These are phyloP conservation scores for Heritiera littoralis DNA, from an alignment of 345 rosid species.

Conservation along the genomic window DNA sequence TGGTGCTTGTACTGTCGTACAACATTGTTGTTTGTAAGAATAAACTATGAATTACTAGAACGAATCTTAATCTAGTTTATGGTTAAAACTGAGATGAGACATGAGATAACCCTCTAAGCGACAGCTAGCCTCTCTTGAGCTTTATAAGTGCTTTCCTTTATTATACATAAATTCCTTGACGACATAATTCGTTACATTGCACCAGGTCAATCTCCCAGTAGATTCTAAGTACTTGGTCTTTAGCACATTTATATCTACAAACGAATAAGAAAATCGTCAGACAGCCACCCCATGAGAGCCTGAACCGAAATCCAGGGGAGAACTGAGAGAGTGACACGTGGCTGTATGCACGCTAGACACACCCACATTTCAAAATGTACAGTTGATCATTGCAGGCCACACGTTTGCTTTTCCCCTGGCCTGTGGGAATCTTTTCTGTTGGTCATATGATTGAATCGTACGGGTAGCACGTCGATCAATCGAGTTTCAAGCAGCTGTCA, in stretches of 20 bases:
- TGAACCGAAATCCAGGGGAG: constrained; percentile 3
- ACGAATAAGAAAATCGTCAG: not conserved
- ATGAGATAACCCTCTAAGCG: not conserved
- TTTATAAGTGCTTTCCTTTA: too few relatives aligned
- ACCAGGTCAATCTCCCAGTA: not conserved
- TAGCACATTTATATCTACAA: not conserved
- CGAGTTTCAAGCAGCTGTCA: constrained; percentile 3
- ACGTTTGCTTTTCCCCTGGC: not conserved
- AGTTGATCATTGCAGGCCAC: not conserved
- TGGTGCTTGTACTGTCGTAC: too few relatives aligned
- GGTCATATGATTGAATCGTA: not conserved
- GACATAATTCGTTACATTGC: not conserved
- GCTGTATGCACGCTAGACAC: not conserved
- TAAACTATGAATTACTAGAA: too few relatives aligned
- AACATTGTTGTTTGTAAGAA: too few relatives aligned
- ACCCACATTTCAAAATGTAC: not conserved
- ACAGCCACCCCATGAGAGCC: too few relatives aligned
- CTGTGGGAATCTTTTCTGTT: not conserved
- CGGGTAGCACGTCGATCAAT: not conserved
- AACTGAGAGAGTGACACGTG: not conserved
- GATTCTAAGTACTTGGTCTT: not conserved
- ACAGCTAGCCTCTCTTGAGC: not conserved
- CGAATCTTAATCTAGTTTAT: too few relatives aligned
- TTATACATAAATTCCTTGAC: not conserved
- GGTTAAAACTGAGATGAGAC: not conserved